Percentiles rank a stretch among this genome's conserved stretches.
Conservation (phyloP, 805 yeast genomes). For the Saccharomycopsis babjevae region DNA sequence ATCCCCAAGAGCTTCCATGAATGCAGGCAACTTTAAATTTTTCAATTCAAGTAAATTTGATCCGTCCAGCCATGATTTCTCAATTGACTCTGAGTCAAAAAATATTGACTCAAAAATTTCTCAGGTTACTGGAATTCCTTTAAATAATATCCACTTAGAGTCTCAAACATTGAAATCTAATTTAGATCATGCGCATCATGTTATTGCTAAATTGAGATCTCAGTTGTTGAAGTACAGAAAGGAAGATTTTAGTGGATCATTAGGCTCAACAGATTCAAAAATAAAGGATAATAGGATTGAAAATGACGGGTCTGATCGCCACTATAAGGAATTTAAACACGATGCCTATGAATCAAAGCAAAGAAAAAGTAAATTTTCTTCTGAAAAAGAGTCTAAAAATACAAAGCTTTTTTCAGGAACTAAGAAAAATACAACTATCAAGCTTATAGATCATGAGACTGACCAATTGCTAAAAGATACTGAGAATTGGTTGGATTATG, state of each 20-base stretch:
- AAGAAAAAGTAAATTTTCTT: background rate
- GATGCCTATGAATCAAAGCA: background rate
- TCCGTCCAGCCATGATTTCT: background rate
- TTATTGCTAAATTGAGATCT: constrained; percentile 49
- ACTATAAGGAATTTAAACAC: background rate
- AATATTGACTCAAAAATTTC: constrained; percentile 28
- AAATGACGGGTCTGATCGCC: background rate
- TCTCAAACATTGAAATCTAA: constrained; percentile 57
- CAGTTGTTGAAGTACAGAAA: constrained; percentile 31
- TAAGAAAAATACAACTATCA: background rate
- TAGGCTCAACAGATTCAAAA: background rate
- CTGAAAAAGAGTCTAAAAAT: constrained; percentile 1
- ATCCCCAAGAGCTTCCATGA: background rate
- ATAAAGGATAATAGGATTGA: background rate
- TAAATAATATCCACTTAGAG: constrained; percentile 41
- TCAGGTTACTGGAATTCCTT: constrained; percentile 29
- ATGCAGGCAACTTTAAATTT: constrained; percentile 22
- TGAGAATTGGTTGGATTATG: constrained; percentile 15
- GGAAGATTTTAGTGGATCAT: constrained; percentile 4
- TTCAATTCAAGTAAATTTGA: constrained; percentile 25
- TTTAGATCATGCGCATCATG: constrained; percentile 51
- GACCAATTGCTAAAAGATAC: constrained; percentile 14
- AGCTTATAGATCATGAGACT: constrained; percentile 15
- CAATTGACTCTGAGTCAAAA: constrained; percentile 16
- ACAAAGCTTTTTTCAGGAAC: constrained; percentile 2